Evolutionary conservation across 306 rosid species (phyloP), one percentile per base, ranked within the genome.

Genomic region (Prunus campanulata): DNA sequence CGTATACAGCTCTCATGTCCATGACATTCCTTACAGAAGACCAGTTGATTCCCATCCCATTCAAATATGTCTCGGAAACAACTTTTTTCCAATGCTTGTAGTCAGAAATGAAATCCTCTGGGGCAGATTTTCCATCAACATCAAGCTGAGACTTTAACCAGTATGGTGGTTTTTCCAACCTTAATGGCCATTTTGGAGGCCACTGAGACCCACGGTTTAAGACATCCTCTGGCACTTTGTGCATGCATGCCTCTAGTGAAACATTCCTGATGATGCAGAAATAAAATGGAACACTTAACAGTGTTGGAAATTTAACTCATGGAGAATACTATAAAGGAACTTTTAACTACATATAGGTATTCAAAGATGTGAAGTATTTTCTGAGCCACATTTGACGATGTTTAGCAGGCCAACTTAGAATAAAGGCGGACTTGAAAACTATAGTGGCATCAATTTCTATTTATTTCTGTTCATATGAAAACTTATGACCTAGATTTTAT

Each of bases 1-100:
- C 97, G 76, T 92, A 92, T 25, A 83, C 87, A 81, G 97, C 88
- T 85, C 70, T 92, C 96, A 92, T 92, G 84, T 92, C 97, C 93
- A 92, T 79, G 83, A 90, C 88, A 87, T 92, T 92, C 89, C 97
- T 85, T 24, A 88, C 89, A 2, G 86, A 83, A 63, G 96, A 79
- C 97, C 97, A 92, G 68, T 83, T 65, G 70, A 92, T 86, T 57
- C 92, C 93, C 78, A 92, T 84, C 70, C 92, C 97, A 62, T 87
- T 83, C 85, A 88, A 69, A 77, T 92, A 92, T 32, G 96, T 85
- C 81, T 86, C 82, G 3, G 84, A 85, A 32, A 92, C 60, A 59
- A 92, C 87, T 19, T 87, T 83, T 76, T 85, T 88, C 97, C 97
- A 92, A 68, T 86, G 97, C 84, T 72, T 83, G 72, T 77, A 78